Conservation (phyloP, 768 basidiomycete species). For the Saitozyma podzolica region DNA sequence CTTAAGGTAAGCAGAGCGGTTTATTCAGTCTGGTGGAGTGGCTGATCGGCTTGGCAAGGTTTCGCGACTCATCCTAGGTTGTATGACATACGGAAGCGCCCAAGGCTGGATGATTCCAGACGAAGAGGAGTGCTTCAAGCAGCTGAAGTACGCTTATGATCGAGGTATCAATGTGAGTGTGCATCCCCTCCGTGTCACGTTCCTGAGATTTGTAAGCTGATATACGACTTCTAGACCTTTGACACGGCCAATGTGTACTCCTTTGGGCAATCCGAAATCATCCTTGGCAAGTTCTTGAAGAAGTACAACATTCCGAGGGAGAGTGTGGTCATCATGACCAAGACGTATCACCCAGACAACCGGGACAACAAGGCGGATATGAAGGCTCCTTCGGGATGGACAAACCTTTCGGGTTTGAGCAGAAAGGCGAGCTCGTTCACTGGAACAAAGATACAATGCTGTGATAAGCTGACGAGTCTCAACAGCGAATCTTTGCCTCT, state of each 20-base stretch:
- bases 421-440: constrained; percentile 26
- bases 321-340: constrained; percentile 77
- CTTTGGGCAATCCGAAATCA: constrained; percentile 59
- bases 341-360: constrained; percentile 56
- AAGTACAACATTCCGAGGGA: constrained; percentile 65
- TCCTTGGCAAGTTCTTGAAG: constrained; percentile 75
- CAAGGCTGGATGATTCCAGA: constrained; percentile 31
- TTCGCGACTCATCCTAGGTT: constrained; percentile 34
- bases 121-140: constrained; percentile 33
- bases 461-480: constrained; percentile 63
- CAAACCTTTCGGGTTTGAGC: constrained; percentile 16
- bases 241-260: constrained; percentile 39
- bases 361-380: constrained; percentile 6
- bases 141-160: constrained; percentile 40
- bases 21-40: background rate
- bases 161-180: constrained; percentile 40
- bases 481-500: constrained; percentile 61
- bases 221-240: constrained; percentile 14
- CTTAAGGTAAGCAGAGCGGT: constrained; percentile 24
- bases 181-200: background rate
- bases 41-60: constrained; percentile 21
- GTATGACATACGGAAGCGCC: constrained; percentile 40
- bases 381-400: constrained; percentile 15
- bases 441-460: too few relatives aligned
- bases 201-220: too few relatives aligned